Base-by-base conservation (phyloP, 106 monocot genomes). In the Chionographis japonica region DNA sequence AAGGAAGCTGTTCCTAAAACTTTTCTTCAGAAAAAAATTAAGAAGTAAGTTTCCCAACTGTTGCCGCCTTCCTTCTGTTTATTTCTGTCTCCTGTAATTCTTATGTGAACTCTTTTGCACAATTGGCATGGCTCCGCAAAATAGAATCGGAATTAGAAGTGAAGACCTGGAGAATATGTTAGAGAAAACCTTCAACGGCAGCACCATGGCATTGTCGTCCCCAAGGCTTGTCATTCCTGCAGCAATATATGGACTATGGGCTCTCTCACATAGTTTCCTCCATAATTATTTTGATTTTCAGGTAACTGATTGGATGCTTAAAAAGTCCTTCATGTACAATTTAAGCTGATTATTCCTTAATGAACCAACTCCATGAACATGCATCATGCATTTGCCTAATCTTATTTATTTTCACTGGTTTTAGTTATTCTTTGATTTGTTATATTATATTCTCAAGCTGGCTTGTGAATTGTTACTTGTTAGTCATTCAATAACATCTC, bases 141-240 rank as follows among this genome's bases (percentile, higher is more conserved):
- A 9, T 63, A 95, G 86, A 74, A 89, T 92, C 61, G 95, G 92
- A 62, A 87, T 97, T 80, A 88, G 88, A 82, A 92, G 89, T 55
- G 89, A 92, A 40, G 92, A 97, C 61, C 64, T 97, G 54, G 64
- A 78, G 74, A 66, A 76, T 80, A 14, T 63, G 8, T 41, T 97
- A 4, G 84, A 92, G 65, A 92, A 74, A 83, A 70, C 65, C 51
- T 68, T 87, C 18, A 79, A 63, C 71, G 95, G 95, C 19, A 72
- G 74, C 50, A 56, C 74, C 37, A 63, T 92, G 50, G 81, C 92
- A 50, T 80, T 97, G 20, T 88, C 92, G 6, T 97, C 95, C 12
- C 92, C 95, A 41, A 89, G 95, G 74, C 92, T 97, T 38, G 86
- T 84, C 43, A 80, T 97, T 54, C 92, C 89, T 66, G 89, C 82